Percentiles rank a stretch among this genome's conserved stretches.
phyloP scores from a whole-genome alignment of 257 asterid species.

The Striga asiatica region DNA sequence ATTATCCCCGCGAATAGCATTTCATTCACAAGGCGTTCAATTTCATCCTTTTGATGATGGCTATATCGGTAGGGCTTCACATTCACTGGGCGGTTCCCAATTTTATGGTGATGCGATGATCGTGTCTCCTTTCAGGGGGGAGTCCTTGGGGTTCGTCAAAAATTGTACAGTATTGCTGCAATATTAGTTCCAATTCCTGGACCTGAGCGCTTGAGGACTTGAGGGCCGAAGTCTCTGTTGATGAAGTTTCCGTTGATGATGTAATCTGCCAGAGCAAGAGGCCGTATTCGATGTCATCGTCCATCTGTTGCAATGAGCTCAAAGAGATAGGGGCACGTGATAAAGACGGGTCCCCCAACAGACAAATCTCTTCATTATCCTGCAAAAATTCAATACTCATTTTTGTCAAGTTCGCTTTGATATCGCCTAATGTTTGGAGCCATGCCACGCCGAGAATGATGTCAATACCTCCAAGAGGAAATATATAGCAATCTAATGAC shows the following conservation, averaged over 20 bases:
- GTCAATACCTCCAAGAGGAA: neutral
- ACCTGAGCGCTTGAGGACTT: no score
- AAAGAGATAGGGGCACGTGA: neutral
- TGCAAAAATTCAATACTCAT: neutral
- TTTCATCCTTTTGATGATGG: neutral
- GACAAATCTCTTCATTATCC: neutral
- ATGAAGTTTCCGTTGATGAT: no score
- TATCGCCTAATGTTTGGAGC: neutral
- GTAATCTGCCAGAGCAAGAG: neutral
- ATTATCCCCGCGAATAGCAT: neutral
- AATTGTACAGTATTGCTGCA: no score
- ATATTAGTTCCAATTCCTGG: no score
- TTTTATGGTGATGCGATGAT: neutral
- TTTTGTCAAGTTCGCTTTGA: neutral
- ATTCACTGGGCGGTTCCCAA: neutral
- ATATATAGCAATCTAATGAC: neutral
- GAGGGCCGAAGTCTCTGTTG: no score
- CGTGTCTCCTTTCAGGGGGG: neutral
- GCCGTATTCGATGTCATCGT: neutral
- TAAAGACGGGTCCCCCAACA: neutral
- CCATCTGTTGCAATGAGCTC: neutral
- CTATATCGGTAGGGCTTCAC: neutral
- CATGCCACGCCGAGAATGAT: neutral
- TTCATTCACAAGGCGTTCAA: neutral
- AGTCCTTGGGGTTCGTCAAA: no score